phyloP scores from a whole-genome alignment of 208 protist genomes.

The Leishmania tropica region DNA sequence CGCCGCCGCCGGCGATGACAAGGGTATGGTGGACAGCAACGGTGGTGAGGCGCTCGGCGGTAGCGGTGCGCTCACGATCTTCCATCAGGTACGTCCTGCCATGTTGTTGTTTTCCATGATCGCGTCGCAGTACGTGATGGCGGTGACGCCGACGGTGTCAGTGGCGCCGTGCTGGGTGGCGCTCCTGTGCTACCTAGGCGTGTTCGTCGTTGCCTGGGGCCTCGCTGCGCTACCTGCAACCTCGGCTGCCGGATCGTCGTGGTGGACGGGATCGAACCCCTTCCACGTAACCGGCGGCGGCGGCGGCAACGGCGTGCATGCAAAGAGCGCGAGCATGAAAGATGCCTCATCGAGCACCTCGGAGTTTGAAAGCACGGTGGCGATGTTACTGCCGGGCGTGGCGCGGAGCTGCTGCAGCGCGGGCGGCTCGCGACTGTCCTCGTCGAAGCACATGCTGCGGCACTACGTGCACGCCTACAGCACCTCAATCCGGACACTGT shows the following conservation, averaged over 20 bases:
- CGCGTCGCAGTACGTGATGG: constrained; percentile 9
- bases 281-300: not conserved
- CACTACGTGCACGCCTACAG: constrained; percentile 4
- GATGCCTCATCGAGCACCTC: no score
- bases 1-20: constrained; percentile 3
- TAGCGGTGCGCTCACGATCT: constrained; percentile 7
- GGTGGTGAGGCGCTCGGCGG: not conserved
- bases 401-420: not conserved
- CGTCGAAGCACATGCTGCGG: not conserved
- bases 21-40: not conserved
- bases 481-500: constrained; percentile 1
- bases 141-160: constrained; percentile 4
- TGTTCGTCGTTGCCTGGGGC: constrained; percentile 1
- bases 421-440: not conserved
- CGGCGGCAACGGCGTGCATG: not conserved
- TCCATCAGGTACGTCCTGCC: constrained; percentile 15
- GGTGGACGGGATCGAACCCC: no score
- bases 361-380: not conserved
- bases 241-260: not conserved
- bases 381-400: not conserved
- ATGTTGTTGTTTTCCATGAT: constrained; percentile 12
- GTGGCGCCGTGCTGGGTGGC: constrained; percentile 16
- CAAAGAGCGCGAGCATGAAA: not conserved
- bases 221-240: not conserved
- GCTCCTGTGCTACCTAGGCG: constrained; percentile 2